These are phyloP conservation scores for Bonnemaisonia californica DNA, from an alignment of 31 red algal species.

Conservation along the genomic window DNA sequence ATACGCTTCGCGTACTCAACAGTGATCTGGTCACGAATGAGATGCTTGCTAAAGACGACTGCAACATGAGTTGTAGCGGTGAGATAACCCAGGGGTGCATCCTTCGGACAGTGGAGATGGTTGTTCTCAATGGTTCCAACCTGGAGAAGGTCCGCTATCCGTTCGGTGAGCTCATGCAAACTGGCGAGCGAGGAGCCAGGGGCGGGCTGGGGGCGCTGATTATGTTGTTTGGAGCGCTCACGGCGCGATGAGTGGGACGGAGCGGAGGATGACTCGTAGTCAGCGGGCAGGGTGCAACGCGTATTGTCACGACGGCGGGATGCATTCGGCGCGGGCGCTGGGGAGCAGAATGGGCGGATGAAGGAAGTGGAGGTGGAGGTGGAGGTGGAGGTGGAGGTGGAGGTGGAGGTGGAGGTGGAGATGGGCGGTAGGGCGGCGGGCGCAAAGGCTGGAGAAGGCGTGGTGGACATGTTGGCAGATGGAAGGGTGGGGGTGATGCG, in stretches of 20 bases:
- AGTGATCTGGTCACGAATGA: constrained; percentile 77
- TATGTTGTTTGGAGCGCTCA: too few species aligned
- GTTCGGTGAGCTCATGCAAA: constrained; percentile 62
- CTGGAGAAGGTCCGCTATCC: constrained; percentile 59
- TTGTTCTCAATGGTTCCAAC: constrained; percentile 41
- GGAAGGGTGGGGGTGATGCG: too few species aligned
- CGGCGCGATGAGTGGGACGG: too few species aligned
- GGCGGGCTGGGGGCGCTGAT: background rate
- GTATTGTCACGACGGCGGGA: background rate
- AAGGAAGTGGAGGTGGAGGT: background rate
- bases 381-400: background rate
- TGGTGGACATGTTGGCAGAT: too few species aligned
- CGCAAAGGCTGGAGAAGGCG: too few species aligned
- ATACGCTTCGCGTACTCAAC: constrained; percentile 84
- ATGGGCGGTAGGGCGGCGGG: too few species aligned
- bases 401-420: too few species aligned
- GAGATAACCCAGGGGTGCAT: constrained; percentile 57
- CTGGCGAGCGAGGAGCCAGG: constrained; percentile 27
- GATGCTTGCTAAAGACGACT: constrained; percentile 84
- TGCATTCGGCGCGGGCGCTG: background rate
- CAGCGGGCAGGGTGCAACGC: background rate
- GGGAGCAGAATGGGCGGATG: background rate
- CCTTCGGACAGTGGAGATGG: constrained; percentile 56
- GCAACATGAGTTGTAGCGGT: constrained; percentile 65
- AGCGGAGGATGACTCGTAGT: background rate